These are phyloP conservation scores for Neofusicoccum cordaticola DNA, from an alignment of 2,329 filamentous ascomycete genomes.

Conservation along the genomic window DNA sequence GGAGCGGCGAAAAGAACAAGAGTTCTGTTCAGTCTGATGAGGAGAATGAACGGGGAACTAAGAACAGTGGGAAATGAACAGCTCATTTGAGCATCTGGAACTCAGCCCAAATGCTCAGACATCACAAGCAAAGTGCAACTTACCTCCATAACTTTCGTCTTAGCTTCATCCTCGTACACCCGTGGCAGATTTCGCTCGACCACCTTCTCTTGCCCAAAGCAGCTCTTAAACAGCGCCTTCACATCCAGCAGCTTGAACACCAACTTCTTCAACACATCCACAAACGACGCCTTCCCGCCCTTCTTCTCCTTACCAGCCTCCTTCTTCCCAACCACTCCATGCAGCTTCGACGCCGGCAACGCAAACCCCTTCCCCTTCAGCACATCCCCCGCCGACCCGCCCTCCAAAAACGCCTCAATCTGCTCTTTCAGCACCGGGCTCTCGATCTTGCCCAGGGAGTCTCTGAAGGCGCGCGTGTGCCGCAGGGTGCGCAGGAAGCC, in stretches of 20 bases:
- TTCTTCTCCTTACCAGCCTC: no score
- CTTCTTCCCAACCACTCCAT: neutral
- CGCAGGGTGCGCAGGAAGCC: constrained; percentile 32
- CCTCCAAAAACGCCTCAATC: constrained; percentile 31
- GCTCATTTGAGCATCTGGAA: no score
- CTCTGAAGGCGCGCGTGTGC: constrained; percentile 27
- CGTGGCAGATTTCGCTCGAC: no score
- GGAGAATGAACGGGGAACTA: no score
- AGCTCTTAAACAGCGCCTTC: constrained; percentile 23
- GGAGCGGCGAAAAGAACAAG: no score
- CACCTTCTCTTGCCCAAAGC: constrained; percentile 6
- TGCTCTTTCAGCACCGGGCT: constrained; percentile 27
- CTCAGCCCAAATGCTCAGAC: no score
- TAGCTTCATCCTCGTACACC: no score
- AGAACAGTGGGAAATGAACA: no score
- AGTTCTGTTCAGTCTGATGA: no score
- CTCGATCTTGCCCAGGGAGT: constrained; percentile 28
- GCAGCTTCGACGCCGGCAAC: constrained; percentile 3
- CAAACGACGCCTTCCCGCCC: neutral
- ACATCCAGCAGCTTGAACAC: constrained; percentile 20
- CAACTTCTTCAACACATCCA: constrained; percentile 21
- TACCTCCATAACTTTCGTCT: no score
- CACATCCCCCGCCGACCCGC: constrained; percentile 25
- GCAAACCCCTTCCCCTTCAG: constrained; percentile 25
- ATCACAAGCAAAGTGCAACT: no score